Evolutionary conservation across 1,139 yeast species (phyloP), one percentile per base, ranked within the genome.

Genomic region (Debaryomyces fabryi): DNA sequence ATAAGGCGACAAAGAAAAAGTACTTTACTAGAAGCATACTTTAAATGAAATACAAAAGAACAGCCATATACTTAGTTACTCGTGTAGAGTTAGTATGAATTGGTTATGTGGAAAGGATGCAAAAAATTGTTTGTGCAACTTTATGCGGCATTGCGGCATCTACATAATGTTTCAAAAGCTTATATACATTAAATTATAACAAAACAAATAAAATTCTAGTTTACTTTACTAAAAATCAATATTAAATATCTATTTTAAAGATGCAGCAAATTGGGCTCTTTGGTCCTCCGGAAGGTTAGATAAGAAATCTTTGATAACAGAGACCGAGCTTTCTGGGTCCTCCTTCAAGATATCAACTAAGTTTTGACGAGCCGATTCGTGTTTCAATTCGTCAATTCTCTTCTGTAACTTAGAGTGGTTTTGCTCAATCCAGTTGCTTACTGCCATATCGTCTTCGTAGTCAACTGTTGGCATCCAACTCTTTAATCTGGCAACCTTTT

Each of bases 371-470:
- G 83, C 76, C 41, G 79, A 72, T 64, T 86, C 93, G 46, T 76
- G 69, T 69, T 83, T 85, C 71, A 90, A 76, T 54, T 83, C 81
- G 56, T 79, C 83, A 59, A 90, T 75, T 58, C 78, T 78, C 45
- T 78, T 73, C 52, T 85, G 86, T 56, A 89, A 76, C 55, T 78
- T 69, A 50, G 76, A 72, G 65, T 85, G 93, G 69, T 87, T 84
- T 55, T 83, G 84, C 70, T 90, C 97, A 59, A 91, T 86, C 92
- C 95, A 92, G 51, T 76, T 78, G 51, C 96, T 90, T 53, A 91
- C 96, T 32, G 81, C 88, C 62, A 77, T 77, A 67, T 93, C 97
- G 58, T 88, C 78, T 35, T 84, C 87, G 52, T 76, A 78, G 62
- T 88, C 86, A 52, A 87, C 79, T 41, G 86, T 77, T 51, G 96